Base-by-base conservation (phyloP, 1,284 basidiomycete genomes). In the Heterobasidion parviporum region DNA sequence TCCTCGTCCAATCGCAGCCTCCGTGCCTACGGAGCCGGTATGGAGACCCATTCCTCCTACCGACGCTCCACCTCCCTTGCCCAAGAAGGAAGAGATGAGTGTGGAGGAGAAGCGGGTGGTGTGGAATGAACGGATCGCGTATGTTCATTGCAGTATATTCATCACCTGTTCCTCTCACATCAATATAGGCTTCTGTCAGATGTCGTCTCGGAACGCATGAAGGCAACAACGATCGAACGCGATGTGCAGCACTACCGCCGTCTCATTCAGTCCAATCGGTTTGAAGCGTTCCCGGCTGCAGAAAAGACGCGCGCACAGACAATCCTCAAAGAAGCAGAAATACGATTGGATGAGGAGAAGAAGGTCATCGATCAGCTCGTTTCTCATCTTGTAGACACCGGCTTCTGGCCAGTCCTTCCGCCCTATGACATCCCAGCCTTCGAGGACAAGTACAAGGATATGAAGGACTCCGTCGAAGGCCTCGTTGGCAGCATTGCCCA, bases 371-470 rank as follows among this genome's bases (percentile, higher is more conserved):
- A 68, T n/a, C 54, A 55, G 1, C 44, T 61, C 3, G 53, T 73
- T 15, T 57, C 55, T 9, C 61, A 60, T 9, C 64, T 79, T 33
- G 61, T 67, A 16, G 71, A 72, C 8, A 57, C 65, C 6, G 67
- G 73, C 35, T 74, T 70, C 61, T 77, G 76, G 74, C 74, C 74
- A 1, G 59, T 69, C n/a, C 55, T 61, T 3, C 65, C 64, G 26
- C 38, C 61, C 16, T 59, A 67, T 15, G 57, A 61, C 53, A 64
- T 63, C 6, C 56, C 54, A n/a, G 64, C 64, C 15, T 62, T 67
- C 35, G 65, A 64, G 12, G 61, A 60, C 18, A 64, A 66, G 15
- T 59, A 70, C 33, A 60, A 66, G 14, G 63, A 69, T 15, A 56
- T 74, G 44, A 63, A 63, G 54, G 54, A 56, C 8, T 63, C 63